Evolutionary conservation across 805 yeast species (phyloP), one percentile per base, ranked within the genome.

Genomic region (Pichia membranifaciens): DNA sequence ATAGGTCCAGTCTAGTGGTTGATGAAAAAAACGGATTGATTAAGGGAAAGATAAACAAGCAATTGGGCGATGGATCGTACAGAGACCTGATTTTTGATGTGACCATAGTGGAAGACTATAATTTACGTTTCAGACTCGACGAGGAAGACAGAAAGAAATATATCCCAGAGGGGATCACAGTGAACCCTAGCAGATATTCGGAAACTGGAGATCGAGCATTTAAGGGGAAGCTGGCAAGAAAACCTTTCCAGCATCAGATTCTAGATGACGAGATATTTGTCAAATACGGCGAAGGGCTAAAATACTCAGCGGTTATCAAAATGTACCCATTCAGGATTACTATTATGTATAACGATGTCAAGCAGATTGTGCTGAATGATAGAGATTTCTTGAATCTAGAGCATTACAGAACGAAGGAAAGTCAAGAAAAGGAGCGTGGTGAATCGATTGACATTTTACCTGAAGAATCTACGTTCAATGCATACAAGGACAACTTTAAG

Each of bases 301-400:
- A 69, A n/a, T 73, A 75, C 49, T 56, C 62, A 37, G 69, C 79
- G 0, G 69, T 63, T 20, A 46, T 89, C 12, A 47, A 64, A 17
- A 62, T 73, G 38, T 57, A 60, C 10, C 81, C 84, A 0, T 70
- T 88, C 50, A 71, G 70, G 52, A 56, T 86, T 34, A 65, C 69
- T 1, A 57, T 88, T 2, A 68, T 47, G 20, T 68, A 75, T 45
- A 63, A 78, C 2, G 76, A 71, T 5, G 63, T 67, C 17, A 61
- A 65, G 0, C 78, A 79, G 50, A 55, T 88, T 12, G 66, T 76
- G 1, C 58, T 90, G 17, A 93, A 93, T 62, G 89, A 82, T 44
- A 71, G 81, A 37, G 69, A 77, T 31, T 75, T 87, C 41, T 66
- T 93, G 50, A 91, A 91, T 58, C 49, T 84, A n/a, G 99, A 93